Percentiles rank a stretch among this genome's conserved stretches.
Conservation (phyloP, 306 rosid species). For the Inga oerstediana region DNA sequence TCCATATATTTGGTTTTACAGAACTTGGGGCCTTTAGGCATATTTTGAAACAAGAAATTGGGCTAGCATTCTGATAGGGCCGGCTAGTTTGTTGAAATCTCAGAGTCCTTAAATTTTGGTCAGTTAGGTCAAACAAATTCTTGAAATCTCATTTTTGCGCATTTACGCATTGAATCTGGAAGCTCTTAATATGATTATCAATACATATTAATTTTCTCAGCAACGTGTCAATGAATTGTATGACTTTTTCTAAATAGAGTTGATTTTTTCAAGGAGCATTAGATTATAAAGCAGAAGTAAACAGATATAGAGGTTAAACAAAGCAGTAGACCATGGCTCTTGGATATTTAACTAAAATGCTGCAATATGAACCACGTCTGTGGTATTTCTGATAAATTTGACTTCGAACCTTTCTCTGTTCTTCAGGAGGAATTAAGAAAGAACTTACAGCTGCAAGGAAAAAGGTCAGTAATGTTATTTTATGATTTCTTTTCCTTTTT, state of each 20-base stretch:
- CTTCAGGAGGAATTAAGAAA: conserved; percentile 41
- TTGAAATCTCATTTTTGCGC: not conserved
- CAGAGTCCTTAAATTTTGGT: not conserved
- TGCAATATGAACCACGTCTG: not conserved
- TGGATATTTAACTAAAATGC: conserved; percentile 17
- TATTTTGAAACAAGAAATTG: not conserved
- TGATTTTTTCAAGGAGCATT: not conserved
- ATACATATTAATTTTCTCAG: not conserved
- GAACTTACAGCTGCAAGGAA: conserved; percentile 37
- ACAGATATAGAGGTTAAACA: not conserved
- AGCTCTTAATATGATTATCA: conserved; percentile 15
- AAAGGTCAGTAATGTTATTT: conserved; percentile 18
- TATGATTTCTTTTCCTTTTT: not conserved
- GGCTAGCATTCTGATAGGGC: not conserved
- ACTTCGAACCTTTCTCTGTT: conserved; percentile 12
- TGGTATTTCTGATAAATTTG: conserved; percentile 27
- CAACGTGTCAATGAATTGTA: not conserved
- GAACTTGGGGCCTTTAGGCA: not conserved
- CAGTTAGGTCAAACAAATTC: not conserved
- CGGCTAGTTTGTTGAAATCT: no score
- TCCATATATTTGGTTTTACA: conserved; percentile 16
- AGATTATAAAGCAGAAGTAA: conserved; percentile 22
- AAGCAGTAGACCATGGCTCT: conserved; percentile 12
- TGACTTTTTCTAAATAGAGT: not conserved
- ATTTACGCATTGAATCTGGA: conserved; percentile 9